A percentile compares a stretch with the other conserved stretches of the same genome.
phyloP scores from a whole-genome alignment of 1,284 basidiomycete species.

The Vanrija humicola region DNA sequence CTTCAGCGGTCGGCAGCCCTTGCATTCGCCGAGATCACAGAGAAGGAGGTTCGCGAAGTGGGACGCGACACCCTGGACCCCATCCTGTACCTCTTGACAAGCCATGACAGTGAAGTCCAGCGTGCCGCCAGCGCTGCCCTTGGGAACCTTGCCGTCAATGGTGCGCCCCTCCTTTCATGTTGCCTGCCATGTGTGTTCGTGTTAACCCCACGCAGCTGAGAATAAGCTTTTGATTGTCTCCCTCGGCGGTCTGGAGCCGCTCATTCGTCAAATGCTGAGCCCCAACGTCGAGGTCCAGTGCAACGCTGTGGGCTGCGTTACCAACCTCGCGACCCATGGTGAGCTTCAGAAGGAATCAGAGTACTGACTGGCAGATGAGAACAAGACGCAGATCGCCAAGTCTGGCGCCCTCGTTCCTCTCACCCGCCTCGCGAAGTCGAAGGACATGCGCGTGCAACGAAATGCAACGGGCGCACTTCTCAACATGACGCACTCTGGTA shows the following conservation, averaged over 20 bases:
- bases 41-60: conserved; percentile 97
- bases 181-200: not conserved
- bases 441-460: conserved; percentile 98
- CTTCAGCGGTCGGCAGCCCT: conserved; percentile 95
- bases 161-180: conserved; percentile 50
- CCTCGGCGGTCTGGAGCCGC: conserved; percentile 92
- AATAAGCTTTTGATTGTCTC: conserved; percentile 99
- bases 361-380: conserved; percentile 65
- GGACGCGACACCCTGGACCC: conserved; percentile 97
- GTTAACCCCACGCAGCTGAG: conserved; percentile 65
- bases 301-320: conserved; percentile 99
- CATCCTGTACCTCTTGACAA: conserved; percentile 93
- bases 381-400: conserved; percentile 99
- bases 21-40: conserved; percentile 98
- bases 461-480: conserved; percentile 97
- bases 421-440: conserved; percentile 91
- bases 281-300: conserved; percentile 99
- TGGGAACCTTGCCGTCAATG: conserved; percentile 97
- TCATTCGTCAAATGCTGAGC: conserved; percentile 98
- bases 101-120: conserved; percentile 98
- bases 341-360: conserved; percentile 31
- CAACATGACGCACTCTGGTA: conserved; percentile 99
- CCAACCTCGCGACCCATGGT: conserved; percentile 98
- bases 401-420: conserved; percentile 96
- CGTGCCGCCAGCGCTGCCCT: conserved; percentile 97